Base-by-base conservation (phyloP, 306 rosid species). In the Acacia acuminata region DNA sequence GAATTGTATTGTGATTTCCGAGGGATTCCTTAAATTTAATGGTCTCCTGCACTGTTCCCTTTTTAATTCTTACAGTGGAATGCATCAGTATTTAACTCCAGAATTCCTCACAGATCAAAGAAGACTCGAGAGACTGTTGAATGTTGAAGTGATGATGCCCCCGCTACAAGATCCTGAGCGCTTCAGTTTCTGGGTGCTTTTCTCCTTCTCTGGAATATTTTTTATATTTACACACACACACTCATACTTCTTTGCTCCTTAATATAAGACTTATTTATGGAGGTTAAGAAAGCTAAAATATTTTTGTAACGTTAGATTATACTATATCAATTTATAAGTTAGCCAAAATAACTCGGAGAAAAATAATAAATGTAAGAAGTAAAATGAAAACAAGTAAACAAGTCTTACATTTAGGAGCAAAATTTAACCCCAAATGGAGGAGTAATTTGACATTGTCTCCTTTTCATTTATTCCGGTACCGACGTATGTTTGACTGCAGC, bases 131-230 rank as follows among this genome's bases (percentile, higher is more conserved):
- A 90, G 79, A 90, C 90, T 96, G 82, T 78, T 84, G 34, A 89
- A 86, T 44, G 75, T 89, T 64, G 99, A 96, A 89, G 90, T 79
- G 5, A 92, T 92, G 98, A 96, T 88, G 93, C 99, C 99, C 65
- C 75, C 97, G 27, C 75, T 79, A 3, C 90, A 67, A 79, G 96
- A 96, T 82, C 98, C 98, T 10, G 98, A 96, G 86, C 89, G 88
- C 82, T 94, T 96, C 83, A 96, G 99, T 85, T 96, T 96, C 70
- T 96, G 99, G 99, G 99, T 96, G 60, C 40, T 14, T 25, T 43
- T 24, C 27, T 44, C 58, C 76, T 44, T 71, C 75, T n/a, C 20
- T 7, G 32, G 30, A 5, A 44, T 44, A 69, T 34, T 71, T 78
- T 66, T 10, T 8, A 48, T 0, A 14, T 66, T 10, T 8, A 48